A percentile compares a stretch with the other conserved stretches of the same genome.
Conservation (phyloP, 345 rosid genomes). For the Acer saccharum region DNA sequence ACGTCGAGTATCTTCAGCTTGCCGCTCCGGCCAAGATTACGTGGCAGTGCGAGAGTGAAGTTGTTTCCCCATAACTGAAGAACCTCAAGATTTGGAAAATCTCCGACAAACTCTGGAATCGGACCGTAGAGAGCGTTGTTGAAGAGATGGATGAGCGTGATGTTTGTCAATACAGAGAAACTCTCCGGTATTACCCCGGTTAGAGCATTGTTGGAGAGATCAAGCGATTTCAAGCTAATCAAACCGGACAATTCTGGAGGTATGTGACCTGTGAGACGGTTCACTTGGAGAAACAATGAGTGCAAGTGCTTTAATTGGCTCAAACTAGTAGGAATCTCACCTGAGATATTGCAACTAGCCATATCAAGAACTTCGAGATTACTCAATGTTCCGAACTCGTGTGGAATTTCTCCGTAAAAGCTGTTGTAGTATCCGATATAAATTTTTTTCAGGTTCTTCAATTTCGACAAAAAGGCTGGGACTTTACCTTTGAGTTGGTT, state of each 20-base stretch:
- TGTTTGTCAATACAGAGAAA: slow-evolving; percentile 44
- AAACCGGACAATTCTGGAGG: slow-evolving; percentile 75
- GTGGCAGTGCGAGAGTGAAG: slow-evolving; percentile 66
- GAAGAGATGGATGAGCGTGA: slow-evolving; percentile 67
- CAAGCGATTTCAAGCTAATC: slow-evolving; percentile 67
- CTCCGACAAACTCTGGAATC: slow-evolving; percentile 70
- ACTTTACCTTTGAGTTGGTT: slow-evolving; percentile 48
- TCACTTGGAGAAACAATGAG: slow-evolving; percentile 72
- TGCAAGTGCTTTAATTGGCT: slow-evolving; percentile 55
- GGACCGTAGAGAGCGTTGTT: slow-evolving; percentile 62
- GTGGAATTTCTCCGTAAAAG: slow-evolving; percentile 68
- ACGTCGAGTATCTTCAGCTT: slow-evolving; percentile 63
- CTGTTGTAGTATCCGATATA: slow-evolving; percentile 62
- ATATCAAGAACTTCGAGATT: slow-evolving; percentile 65
- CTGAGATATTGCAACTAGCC: slow-evolving; percentile 66
- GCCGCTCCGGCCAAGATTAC: slow-evolving; percentile 70
- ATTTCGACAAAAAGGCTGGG: slow-evolving; percentile 59
- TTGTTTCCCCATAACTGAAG: slow-evolving; percentile 79
- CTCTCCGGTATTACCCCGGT: slow-evolving; percentile 76
- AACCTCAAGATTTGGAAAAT: slow-evolving; percentile 63
- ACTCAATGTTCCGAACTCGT: slow-evolving; percentile 65
- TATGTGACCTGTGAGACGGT: slow-evolving; percentile 65
- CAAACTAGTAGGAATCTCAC: slow-evolving; percentile 70
- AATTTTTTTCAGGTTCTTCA: slow-evolving; percentile 58
- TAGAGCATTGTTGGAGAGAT: slow-evolving; percentile 62